Base-by-base conservation (phyloP, 2,329 filamentous ascomycete genomes). In the Dothideomycetidae sp. region DNA sequence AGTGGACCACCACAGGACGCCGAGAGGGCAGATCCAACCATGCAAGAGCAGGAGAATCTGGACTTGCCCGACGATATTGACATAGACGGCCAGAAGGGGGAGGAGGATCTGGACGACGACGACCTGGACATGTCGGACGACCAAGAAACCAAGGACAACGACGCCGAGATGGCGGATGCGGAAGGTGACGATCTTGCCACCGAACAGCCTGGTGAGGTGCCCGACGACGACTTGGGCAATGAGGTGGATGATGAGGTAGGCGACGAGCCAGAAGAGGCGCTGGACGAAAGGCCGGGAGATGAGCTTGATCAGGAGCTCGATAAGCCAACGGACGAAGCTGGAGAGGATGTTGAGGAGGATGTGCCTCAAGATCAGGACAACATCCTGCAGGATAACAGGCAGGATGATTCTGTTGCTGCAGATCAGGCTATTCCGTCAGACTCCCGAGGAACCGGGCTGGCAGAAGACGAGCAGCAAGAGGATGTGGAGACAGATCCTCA, bases 41-140 rank as follows among this genome's bases (percentile, higher is more conserved):
- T 82, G 2, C 73, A 88, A 48, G 79, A 93, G 53, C 78, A 84
- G 48, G 77, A 93, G 42, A 76, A 78, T 2, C 65, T 93, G 42
- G 84, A 86, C 31, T 65, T 93, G 14, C 85, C 85, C 0, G 85
- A 93, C 29, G 83, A 93, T 46, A 79, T 94, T 67, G 77, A 92
- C 40, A 70, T 90, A 39, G 79, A 88, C 45, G 78, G 73, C 5
- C 64, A 81, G 17, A 70, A 73, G 19, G 64, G 71, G 33, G 51
- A 61, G 5, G 48, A 50, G 12, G 67, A 68, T 2, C 60, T 58
- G 9, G 61, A 63, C 32, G 59, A 52, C 12, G 43, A 44, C 26
- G 39, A 39, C 12, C 47, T 53, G 29, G 44, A 47, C 13, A 40
- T 44, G 32, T 39, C 46, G 10, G 40, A 49, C 12, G 37, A 36